Percentiles rank a stretch among this genome's conserved stretches.
Evolutionary conservation across 768 basidiomycete species (phyloP).

Genomic region (Pisolithus albus): DNA sequence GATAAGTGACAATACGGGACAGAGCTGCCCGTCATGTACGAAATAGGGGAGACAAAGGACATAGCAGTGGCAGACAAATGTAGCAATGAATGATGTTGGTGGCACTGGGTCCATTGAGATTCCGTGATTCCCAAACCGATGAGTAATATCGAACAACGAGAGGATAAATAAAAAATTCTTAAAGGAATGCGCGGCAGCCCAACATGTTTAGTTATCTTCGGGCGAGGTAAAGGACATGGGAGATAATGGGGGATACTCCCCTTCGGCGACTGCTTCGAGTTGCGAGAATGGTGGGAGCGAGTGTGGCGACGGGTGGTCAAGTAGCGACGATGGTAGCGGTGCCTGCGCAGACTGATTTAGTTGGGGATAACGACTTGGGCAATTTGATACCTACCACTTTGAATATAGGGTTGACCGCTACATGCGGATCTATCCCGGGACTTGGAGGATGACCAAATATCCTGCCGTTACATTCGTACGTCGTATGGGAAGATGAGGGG

Average conservation of each 20-base stretch:
- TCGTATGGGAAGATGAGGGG: constrained; percentile 32
- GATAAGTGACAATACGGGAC: not conserved
- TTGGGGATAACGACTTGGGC: not conserved
- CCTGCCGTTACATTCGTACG: constrained; percentile 49
- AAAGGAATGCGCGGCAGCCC: constrained; percentile 13
- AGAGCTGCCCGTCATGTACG: not conserved
- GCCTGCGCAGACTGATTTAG: constrained; percentile 33
- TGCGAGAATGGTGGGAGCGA: constrained; percentile 73
- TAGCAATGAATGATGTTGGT: constrained; percentile 21
- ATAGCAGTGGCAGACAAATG: constrained; percentile 15
- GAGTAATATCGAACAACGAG: constrained; percentile 6
- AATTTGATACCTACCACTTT: constrained; percentile 64
- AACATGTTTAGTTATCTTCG: constrained; percentile 34
- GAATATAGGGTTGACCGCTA: constrained; percentile 81
- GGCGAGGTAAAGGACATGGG: constrained; percentile 65
- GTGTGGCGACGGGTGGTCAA: constrained; percentile 37
- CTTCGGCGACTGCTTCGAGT: constrained; percentile 77
- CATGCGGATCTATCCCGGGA: constrained; percentile 54
- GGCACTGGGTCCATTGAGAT: constrained; percentile 7
- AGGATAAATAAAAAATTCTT: constrained; percentile 14
- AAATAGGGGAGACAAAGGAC: constrained; percentile 14
- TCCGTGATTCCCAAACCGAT: constrained; percentile 12
- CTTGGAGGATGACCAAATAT: constrained; percentile 53
- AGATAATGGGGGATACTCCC: constrained; percentile 65
- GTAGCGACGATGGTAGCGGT: constrained; percentile 42